These are phyloP conservation scores for Cryphonectria radicalis DNA, from an alignment of 2,329 filamentous ascomycete species.

Conservation along the genomic window DNA sequence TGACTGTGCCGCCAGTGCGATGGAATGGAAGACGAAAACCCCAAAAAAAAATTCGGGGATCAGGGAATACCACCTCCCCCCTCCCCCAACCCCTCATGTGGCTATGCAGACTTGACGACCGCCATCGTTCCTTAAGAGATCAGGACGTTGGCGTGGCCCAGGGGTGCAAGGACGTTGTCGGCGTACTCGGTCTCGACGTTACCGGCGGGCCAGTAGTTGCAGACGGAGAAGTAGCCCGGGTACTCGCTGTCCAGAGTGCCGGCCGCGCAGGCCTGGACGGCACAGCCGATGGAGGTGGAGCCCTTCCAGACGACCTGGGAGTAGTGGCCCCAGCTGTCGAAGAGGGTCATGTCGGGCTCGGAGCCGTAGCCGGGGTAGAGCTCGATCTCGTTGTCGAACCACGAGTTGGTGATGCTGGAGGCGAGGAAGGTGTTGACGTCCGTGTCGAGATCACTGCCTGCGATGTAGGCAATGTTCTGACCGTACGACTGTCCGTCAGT, in stretches of 20 bases:
- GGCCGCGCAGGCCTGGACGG: constrained; percentile 56
- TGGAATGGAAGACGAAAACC: not conserved
- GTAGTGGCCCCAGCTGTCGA: constrained; percentile 75
- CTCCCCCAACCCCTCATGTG: not conserved
- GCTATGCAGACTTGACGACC: not conserved
- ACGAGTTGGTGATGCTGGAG: constrained; percentile 75
- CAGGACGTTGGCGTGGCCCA: constrained; percentile 39
- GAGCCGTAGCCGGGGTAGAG: constrained; percentile 64
- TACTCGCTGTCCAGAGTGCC: constrained; percentile 52
- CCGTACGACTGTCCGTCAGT: constrained; percentile 65
- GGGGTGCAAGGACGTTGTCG: constrained; percentile 52
- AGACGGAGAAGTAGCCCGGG: constrained; percentile 77
- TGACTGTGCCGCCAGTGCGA: constrained; percentile 13
- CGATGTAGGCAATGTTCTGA: constrained; percentile 84
- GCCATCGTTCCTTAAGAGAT: constrained; percentile 14
- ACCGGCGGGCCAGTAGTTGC: constrained; percentile 83
- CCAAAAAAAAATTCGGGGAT: not conserved
- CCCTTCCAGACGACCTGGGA: constrained; percentile 74
- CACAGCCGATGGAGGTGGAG: constrained; percentile 67
- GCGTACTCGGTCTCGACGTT: constrained; percentile 57
- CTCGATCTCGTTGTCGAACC: constrained; percentile 82
- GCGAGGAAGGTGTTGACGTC: constrained; percentile 61
- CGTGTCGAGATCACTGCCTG: constrained; percentile 44
- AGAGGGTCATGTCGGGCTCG: constrained; percentile 64
- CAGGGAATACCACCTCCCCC: not conserved